Base-by-base conservation (phyloP, 2,329 filamentous ascomycete species). In the Ambrosiella beaveri region DNA sequence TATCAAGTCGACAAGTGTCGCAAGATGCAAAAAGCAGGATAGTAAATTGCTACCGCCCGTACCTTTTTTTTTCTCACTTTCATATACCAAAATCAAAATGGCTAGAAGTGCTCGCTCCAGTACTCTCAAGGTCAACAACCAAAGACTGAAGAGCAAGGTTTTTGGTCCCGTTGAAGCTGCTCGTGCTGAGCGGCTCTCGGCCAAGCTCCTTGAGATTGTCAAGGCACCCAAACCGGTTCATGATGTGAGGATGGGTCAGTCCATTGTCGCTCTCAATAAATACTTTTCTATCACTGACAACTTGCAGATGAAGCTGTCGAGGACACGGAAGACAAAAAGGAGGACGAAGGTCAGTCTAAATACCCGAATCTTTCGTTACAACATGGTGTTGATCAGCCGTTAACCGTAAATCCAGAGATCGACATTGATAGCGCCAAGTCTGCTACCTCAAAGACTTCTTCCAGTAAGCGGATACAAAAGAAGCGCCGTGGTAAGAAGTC, bases 71-170 rank as follows among this genome's bases (percentile, higher is more conserved):
- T 40, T 7, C n/a, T 40, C 51, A 54, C 35, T 37, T 50, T 40
- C 19, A 15, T 40, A 35, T 36, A 50, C 56, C 58, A 50, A 12
- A 19, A 3, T 36, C 50, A 77, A 58, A 65, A 97, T 96, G 91
- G 91, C 90, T 27, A 96, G 95, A 70, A 86, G 87, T 68, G 75
- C 86, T 61, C 79, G 91, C 69, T 80, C 90, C 63, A 94, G 85
- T 68, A 75, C 79, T 63, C 81, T 77, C 65, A 96, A 96, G 75
- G 77, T 78, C 66, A 96, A 96, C 75, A 88, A 89, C 73, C 77
- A 80, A 64, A 84, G 80, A 65, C 78, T 95, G 63, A 90, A 90
- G 70, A 75, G 80, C 63, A 82, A 81, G 63, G 85, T 96, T 63
- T 96, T 95, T 71, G 87, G 85, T 1, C 91, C 91, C 13, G 82